Percentiles rank a stretch among this genome's conserved stretches.
These are phyloP conservation scores for Cutaneotrichosporon dermatis DNA, from an alignment of 1,284 basidiomycete genomes.

Conservation along the genomic window DNA sequence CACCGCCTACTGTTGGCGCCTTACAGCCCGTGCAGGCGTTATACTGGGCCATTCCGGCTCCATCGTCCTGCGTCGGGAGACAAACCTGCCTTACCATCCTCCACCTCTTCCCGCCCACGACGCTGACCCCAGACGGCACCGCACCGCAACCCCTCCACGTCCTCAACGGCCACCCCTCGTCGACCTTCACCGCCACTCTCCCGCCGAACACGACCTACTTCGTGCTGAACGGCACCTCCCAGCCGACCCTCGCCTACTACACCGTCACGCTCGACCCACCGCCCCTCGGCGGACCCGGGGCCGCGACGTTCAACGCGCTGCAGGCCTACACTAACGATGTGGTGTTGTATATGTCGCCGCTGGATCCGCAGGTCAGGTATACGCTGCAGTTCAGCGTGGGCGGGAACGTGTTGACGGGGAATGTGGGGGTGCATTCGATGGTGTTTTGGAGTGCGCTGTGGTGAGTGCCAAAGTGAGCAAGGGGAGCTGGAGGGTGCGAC, in stretches of 20 bases:
- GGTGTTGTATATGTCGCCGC: neutral
- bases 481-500: too few relatives aligned
- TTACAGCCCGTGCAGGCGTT: too few relatives aligned
- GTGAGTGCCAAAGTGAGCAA: neutral
- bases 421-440: neutral
- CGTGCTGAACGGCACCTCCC: constrained; percentile 9
- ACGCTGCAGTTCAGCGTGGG: neutral
- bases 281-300: neutral
- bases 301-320: neutral
- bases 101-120: too few relatives aligned
- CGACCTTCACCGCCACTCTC: neutral
- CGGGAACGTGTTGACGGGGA: neutral
- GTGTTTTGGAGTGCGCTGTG: neutral
- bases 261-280: neutral
- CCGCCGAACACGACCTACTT: constrained; percentile 13
- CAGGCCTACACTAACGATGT: constrained; percentile 1
- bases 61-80: too few relatives aligned
- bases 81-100: too few relatives aligned
- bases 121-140: neutral
- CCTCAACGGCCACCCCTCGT: constrained; percentile 1
- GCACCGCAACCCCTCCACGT: neutral
- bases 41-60: too few relatives aligned
- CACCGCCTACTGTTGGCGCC: too few relatives aligned
- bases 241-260: constrained; percentile 1
- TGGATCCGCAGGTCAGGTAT: constrained; percentile 3